Base-by-base conservation (phyloP, 768 basidiomycete genomes). In the Psilocybe tampanensis region DNA sequence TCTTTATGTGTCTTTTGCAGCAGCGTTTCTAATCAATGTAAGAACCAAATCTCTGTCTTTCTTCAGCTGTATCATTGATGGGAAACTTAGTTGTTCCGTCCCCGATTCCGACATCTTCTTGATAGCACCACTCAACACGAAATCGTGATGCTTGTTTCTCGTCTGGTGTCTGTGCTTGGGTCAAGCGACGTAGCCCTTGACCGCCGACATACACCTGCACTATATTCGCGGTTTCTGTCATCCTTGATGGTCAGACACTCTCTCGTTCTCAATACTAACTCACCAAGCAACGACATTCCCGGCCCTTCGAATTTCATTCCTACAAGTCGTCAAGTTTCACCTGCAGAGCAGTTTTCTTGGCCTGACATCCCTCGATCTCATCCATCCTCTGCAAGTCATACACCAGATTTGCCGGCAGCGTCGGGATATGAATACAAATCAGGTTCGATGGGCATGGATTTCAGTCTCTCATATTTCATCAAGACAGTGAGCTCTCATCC, bases 21-120 rank as follows among this genome's bases (percentile, higher is more conserved):
- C 83, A 2, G 84, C 84, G 2, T 85, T 85, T 63, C 70, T 88
- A 21, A 73, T 86, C 49, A 85, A 86, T 69, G 85, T 86, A 63
- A 61, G 79, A 60, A 19, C 4, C 32, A 54, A n/a, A 13, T 22
- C n/a, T 7, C 51, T 44, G 21, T 39, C 41, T 22, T 18, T 49
- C 15, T 12, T 44, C 9, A n/a, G 44, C 34, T 54, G 26, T 52
- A 12, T 5, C n/a, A 26, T 54, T 22, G 43, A 32, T 54, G 22
- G 22, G 34, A 47, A 32, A 33, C 36, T 13, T 56, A 85, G 83
- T 69, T 85, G 33, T 68, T 85, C 41, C 78, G 83, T 2, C 82
- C 83, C 1, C 78, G 77, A 60, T 77, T 80, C 56, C 58, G 77
- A 2, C 69, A 68, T 45, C 73, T 83, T 18, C 66, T 85, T 2